A percentile compares a stretch with the other conserved stretches of the same genome.
These are phyloP conservation scores for Dactylellina sp. DNA, from an alignment of 2,329 filamentous ascomycete species.

Conservation along the genomic window DNA sequence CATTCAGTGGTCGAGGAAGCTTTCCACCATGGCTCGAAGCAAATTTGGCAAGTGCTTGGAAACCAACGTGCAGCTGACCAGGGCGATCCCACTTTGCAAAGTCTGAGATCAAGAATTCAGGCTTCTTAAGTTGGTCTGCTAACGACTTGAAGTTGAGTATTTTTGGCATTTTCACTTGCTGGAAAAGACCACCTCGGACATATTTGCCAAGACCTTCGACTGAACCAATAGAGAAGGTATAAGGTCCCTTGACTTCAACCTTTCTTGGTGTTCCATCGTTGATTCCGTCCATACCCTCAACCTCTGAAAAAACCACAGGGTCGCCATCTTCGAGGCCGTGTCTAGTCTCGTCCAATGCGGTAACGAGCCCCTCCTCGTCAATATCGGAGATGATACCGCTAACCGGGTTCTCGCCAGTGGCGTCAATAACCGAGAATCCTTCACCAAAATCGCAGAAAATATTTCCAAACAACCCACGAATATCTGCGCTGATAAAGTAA, in stretches of 20 bases:
- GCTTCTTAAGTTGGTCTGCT: constrained; percentile 80
- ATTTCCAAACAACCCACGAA: constrained; percentile 91
- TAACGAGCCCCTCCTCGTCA: constrained; percentile 88
- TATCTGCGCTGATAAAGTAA: constrained; percentile 87
- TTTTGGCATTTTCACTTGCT: constrained; percentile 99
- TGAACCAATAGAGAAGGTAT: constrained; percentile 96
- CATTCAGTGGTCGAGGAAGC: constrained; percentile 84
- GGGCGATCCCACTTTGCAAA: constrained; percentile 98
- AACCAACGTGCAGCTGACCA: constrained; percentile 87
- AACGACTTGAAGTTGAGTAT: constrained; percentile 88
- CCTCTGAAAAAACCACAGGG: constrained; percentile 91
- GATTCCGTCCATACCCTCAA: constrained; percentile 89
- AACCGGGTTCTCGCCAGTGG: constrained; percentile 87
- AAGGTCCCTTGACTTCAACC: constrained; percentile 92
- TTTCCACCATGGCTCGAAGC: constrained; percentile 76
- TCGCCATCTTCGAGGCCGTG: constrained; percentile 97
- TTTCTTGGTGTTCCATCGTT: constrained; percentile 88
- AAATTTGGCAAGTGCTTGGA: constrained; percentile 92
- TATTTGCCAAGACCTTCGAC: constrained; percentile 84
- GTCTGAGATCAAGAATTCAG: constrained; percentile 90
- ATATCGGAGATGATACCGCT: constrained; percentile 91
- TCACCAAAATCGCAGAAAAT: constrained; percentile 98
- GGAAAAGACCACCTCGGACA: constrained; percentile 86
- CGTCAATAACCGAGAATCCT: constrained; percentile 88
- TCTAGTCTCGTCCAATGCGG: constrained; percentile 90